Conservation (phyloP, 257 asterid species). For the Solanum habrochaites region DNA sequence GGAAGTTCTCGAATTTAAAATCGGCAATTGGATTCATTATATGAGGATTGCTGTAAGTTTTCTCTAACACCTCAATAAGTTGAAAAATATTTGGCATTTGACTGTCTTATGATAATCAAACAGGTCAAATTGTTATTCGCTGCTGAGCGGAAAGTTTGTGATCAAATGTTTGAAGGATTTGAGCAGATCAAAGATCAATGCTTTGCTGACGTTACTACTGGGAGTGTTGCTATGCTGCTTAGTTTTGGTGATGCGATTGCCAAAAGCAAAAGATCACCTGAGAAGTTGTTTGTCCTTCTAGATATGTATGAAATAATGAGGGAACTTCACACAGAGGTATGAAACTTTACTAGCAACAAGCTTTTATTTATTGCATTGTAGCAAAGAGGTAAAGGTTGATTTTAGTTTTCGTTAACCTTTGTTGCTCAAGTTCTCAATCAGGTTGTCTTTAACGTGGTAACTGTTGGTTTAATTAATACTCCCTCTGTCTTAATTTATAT, state of each 20-base stretch:
- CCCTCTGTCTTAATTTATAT: too few species aligned
- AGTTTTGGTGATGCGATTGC: slow-evolving; percentile 99
- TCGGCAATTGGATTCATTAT: slow-evolving; percentile 98
- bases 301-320: slow-evolving; percentile 99
- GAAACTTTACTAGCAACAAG: not conserved
- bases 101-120: slow-evolving; percentile 11
- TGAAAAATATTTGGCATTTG: not conserved
- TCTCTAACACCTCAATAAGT: not conserved
- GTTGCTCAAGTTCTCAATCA: not conserved
- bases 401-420: not conserved
- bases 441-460: not conserved
- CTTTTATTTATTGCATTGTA: not conserved
- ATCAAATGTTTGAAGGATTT: slow-evolving; percentile 83
- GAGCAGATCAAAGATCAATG: slow-evolving; percentile 82
- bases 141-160: slow-evolving; percentile 96
- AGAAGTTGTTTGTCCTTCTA: slow-evolving; percentile 88
- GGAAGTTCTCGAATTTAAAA: slow-evolving; percentile 98
- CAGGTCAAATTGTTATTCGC: slow-evolving; percentile 94
- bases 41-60: slow-evolving; percentile 93
- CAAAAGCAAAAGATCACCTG: slow-evolving; percentile 97
- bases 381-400: not conserved
- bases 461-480: not conserved
- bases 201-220: slow-evolving; percentile 84
- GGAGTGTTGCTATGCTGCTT: slow-evolving; percentile 87
- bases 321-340: slow-evolving; percentile 92